Conservation (phyloP, 495 filamentous ascomycete species). For the Tuber melanosporum region DNA sequence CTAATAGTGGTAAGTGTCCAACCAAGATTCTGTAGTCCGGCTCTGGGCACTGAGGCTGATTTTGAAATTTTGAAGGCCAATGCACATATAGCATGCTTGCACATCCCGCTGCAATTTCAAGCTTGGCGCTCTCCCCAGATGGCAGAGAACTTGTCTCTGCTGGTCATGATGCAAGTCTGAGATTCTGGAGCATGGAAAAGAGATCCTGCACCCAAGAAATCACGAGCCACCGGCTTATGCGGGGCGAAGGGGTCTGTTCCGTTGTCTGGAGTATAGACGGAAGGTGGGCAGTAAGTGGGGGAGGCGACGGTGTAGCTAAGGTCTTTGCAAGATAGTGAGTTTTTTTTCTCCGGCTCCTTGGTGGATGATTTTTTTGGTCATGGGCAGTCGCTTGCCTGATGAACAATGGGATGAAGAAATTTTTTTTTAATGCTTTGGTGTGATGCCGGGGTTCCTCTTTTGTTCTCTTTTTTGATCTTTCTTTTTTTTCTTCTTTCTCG, state of each 20-base stretch:
- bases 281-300: conserved; percentile 85
- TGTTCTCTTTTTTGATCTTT: not conserved
- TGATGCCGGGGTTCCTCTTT: not conserved
- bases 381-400: not conserved
- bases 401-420: not conserved
- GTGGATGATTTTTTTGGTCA: not conserved
- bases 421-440: not conserved
- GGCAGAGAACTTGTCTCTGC: conserved; percentile 91
- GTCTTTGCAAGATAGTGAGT: conserved; percentile 65
- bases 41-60: not conserved
- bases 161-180: conserved; percentile 86
- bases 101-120: conserved; percentile 84
- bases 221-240: conserved; percentile 81
- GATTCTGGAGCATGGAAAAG: conserved; percentile 98
- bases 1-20: conserved; percentile 82
- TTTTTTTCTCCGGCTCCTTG: not conserved
- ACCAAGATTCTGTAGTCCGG: not conserved
- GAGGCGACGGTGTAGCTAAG: conserved; percentile 95
- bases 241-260: conserved; percentile 85
- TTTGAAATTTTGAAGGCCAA: conserved; percentile 60
- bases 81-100: conserved; percentile 98
- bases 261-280: conserved; percentile 94
- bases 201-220: conserved; percentile 89
- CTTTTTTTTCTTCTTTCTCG: not conserved
- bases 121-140: conserved; percentile 82